phyloP scores from a whole-genome alignment of 2,329 filamentous ascomycete genomes.

The Ophiostoma sp. region DNA sequence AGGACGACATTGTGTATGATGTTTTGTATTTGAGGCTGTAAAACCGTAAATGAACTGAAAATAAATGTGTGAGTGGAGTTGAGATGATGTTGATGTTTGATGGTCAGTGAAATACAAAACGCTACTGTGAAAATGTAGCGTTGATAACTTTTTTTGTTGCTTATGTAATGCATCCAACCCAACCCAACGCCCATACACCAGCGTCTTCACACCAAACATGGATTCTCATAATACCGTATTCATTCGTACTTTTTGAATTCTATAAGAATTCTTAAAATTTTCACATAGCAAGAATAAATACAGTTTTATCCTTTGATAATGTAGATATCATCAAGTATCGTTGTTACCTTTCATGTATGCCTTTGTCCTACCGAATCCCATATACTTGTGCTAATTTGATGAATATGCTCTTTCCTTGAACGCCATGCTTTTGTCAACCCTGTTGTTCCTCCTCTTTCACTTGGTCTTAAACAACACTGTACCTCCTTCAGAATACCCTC shows the following conservation, averaged over 20 bases:
- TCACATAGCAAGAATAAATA: background rate
- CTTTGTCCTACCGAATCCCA: background rate
- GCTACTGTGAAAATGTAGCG: background rate
- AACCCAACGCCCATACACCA: background rate
- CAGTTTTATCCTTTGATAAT: background rate
- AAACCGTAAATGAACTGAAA: background rate
- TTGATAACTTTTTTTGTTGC: background rate
- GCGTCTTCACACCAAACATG: no score
- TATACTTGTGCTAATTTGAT: background rate
- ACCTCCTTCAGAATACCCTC: no score
- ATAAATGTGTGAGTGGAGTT: background rate
- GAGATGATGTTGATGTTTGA: background rate
- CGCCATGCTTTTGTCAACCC: background rate
- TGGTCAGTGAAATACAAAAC: background rate
- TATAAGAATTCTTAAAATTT: no score
- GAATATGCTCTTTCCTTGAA: background rate
- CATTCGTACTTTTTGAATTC: no score
- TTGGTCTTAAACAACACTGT: background rate
- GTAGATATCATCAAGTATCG: background rate
- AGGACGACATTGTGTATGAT: no score
- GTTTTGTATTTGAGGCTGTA: background rate
- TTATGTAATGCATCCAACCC: background rate
- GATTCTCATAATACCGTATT: no score
- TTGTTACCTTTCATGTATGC: background rate
- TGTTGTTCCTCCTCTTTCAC: background rate